Evolutionary conservation across 139 green algal species (phyloP), one percentile per base, ranked within the genome.

Genomic region (Chlamydomonas schloesseri): DNA sequence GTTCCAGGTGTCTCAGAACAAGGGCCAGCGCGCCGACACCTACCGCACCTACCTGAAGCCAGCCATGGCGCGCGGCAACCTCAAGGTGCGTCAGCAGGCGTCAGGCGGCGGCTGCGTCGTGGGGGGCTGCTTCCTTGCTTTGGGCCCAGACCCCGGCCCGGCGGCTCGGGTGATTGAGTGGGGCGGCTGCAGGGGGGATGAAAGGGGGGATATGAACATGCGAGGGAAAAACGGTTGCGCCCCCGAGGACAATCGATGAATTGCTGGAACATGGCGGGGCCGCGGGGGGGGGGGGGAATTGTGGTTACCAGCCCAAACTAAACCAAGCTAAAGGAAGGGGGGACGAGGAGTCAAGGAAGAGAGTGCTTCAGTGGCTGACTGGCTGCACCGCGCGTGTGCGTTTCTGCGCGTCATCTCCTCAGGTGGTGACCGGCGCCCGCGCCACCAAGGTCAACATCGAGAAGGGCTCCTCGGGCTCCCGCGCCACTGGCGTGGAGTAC

Each of bases 1-100:
- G 82, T 99, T 97, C 88, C 96, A 99, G 85, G 96, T 99, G 50
- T 95, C 90, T 1, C 95, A 98, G 76, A 83, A 91, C 10, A 89
- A 91, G 74, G 96, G 94, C 47, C 81, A 92, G 69, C 93, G 96
- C 31, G 96, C 94, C 2, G 95, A 97, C 91, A 90, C 91, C 62
- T 96, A 94, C 86, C 87, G 89, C 28, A 92, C 91, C 57, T 96
- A 97, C 91, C 93, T 99, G n/a, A 95, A 93, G 83, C 91, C 91
- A 2, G 95, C 90, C 26, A 64, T 96, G 67, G 80, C 74, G 31
- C 80, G 96, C 23, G 50, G 58, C 65, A 98, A 98, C 92, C 92
- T 99, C 33, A 91, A 93, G 76, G 92, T 92, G 47, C 26, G 60
- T 13, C 13, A 15, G 53, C n/a, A n/a, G n/a, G n/a, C n/a, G n/a